Percentiles rank a stretch among this genome's conserved stretches.
Evolutionary conservation across 2,329 filamentous ascomycete species (phyloP).

Genomic region (Chaetothyriales sp.): DNA sequence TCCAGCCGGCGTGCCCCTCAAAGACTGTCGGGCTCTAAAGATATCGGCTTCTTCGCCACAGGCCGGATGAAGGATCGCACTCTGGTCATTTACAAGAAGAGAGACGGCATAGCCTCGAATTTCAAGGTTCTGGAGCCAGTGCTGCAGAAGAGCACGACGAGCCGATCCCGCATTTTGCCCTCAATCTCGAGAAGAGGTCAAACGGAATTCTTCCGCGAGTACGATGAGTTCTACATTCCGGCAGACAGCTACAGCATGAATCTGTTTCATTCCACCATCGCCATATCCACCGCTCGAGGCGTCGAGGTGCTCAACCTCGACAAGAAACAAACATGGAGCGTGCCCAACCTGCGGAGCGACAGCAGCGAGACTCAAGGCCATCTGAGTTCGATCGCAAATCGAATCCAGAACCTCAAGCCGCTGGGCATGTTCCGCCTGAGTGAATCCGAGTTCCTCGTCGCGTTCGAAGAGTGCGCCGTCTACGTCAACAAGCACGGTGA

Average conservation of each 20-base stretch:
- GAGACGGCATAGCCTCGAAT: constrained; percentile 78
- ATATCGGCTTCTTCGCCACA: constrained; percentile 92
- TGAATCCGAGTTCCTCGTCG: constrained; percentile 81
- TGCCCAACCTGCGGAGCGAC: constrained; percentile 62
- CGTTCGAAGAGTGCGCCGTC: constrained; percentile 90
- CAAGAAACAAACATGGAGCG: constrained; percentile 89
- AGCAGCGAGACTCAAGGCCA: constrained; percentile 44
- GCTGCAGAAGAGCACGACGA: constrained; percentile 80
- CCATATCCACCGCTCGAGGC: constrained; percentile 78
- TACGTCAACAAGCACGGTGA: constrained; percentile 98
- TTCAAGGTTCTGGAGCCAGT: constrained; percentile 95
- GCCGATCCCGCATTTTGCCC: constrained; percentile 54
- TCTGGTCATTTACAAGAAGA: constrained; percentile 92
- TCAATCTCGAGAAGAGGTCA: constrained; percentile 49
- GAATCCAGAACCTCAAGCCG: constrained; percentile 70
- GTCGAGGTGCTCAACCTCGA: constrained; percentile 94
- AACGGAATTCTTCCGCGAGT: constrained; percentile 94
- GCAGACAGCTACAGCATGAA: constrained; percentile 91
- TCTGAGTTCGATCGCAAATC: constrained; percentile 70
- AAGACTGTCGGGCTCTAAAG: constrained; percentile 70
- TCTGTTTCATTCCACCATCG: constrained; percentile 86
- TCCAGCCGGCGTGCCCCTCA: constrained; percentile 58
- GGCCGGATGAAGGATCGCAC: constrained; percentile 95
- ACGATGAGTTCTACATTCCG: constrained; percentile 96
- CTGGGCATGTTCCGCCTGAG: constrained; percentile 94